Evolutionary conservation across 2,329 filamentous ascomycete genomes (phyloP).

Genomic region (Scedosporium apiospermum): DNA sequence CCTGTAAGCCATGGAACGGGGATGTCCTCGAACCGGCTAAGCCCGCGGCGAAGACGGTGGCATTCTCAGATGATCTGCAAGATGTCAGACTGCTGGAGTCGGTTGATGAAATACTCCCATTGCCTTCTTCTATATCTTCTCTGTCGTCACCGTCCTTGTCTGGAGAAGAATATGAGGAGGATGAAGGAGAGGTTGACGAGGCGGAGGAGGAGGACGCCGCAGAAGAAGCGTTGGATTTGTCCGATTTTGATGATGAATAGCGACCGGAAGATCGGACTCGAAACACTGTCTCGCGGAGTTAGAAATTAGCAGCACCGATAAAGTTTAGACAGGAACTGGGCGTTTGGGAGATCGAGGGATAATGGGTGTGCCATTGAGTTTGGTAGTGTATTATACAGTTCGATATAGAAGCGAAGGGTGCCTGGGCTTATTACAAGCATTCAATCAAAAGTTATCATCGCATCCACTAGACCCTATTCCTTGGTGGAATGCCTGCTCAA

Average conservation of each 20-base stretch:
- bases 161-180: background rate
- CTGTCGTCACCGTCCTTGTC: background rate
- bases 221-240: background rate
- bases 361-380: background rate
- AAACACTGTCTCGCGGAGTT: background rate
- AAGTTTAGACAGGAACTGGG: background rate
- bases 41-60: constrained; percentile 45
- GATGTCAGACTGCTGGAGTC: constrained; percentile 1
- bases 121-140: background rate
- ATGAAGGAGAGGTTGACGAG: background rate
- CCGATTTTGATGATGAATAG: background rate
- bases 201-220: background rate
- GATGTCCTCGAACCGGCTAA: constrained; percentile 62
- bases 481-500: too few relatives aligned
- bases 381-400: background rate
- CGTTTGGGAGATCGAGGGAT: background rate
- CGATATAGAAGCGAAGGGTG: background rate
- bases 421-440: too few relatives aligned
- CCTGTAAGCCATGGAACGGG: constrained; percentile 85
- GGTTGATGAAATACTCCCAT: background rate
- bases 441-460: too few relatives aligned
- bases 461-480: too few relatives aligned
- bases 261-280: background rate
- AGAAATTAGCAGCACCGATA: background rate
- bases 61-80: constrained; percentile 47